These are phyloP conservation scores for Cardamine resedifolia DNA, from an alignment of 345 rosid genomes.

Conservation along the genomic window DNA sequence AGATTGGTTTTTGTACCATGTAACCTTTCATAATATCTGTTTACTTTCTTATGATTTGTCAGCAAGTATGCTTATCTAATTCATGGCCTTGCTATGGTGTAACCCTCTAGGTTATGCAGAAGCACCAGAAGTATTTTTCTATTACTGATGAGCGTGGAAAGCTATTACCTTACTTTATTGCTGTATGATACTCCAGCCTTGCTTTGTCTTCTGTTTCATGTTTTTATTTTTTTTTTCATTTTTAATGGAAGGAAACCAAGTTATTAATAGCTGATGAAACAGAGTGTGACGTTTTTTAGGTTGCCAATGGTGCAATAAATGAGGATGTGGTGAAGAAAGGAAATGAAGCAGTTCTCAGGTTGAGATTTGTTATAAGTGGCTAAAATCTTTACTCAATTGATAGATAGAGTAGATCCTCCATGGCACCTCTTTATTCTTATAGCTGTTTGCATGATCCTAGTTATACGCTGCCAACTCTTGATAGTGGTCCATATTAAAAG, in stretches of 20 bases:
- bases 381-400: conserved; percentile 12
- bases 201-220: conserved; percentile 19
- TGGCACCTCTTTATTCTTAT: not conserved
- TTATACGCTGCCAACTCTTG: conserved; percentile 1
- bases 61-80: conserved; percentile 11
- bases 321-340: conserved; percentile 80
- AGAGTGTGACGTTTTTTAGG: conserved; percentile 49
- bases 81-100: conserved; percentile 20
- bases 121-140: conserved; percentile 93
- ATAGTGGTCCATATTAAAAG: conserved; percentile 16
- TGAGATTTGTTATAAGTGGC: conserved; percentile 24
- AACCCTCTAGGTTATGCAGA: conserved; percentile 82
- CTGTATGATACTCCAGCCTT: conserved; percentile 51
- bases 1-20: not conserved
- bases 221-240: conserved; percentile 4
- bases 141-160: conserved; percentile 60
- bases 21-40: conserved; percentile 3
- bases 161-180: conserved; percentile 83
- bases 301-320: conserved; percentile 89
- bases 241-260: conserved; percentile 5
- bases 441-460: conserved; percentile 10
- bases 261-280: conserved; percentile 22
- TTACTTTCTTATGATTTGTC: conserved; percentile 8
- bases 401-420: conserved; percentile 8
- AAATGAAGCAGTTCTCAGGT: conserved; percentile 99